Conservation (phyloP, 768 basidiomycete genomes). For the Mrakia blollopis region DNA sequence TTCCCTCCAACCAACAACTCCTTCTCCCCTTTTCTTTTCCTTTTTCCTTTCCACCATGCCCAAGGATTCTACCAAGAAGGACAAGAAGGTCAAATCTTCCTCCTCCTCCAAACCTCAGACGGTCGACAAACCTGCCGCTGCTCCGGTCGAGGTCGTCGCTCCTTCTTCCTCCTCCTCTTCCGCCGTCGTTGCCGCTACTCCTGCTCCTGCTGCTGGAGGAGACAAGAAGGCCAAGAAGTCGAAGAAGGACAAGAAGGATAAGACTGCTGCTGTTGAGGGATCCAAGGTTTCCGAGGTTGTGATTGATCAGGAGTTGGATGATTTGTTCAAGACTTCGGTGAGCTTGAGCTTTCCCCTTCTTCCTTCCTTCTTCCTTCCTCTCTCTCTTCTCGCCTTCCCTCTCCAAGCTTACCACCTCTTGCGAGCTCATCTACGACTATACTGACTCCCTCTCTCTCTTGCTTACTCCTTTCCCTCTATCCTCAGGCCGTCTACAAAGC, state of each 20-base stretch:
- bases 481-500: conserved; percentile 4
- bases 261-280: background rate
- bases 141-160: no score
- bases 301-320: conserved; percentile 27
- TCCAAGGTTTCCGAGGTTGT: background rate
- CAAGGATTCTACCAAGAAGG: conserved; percentile 23
- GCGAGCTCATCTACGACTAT: background rate
- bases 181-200: conserved; percentile 5
- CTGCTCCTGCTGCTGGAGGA: background rate
- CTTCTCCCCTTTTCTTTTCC: background rate
- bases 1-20: background rate
- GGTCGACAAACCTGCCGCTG: no score
- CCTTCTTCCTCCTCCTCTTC: background rate
- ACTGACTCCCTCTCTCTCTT: background rate
- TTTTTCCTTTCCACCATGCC: conserved; percentile 11
- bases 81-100: conserved; percentile 2
- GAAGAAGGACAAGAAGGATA: conserved; percentile 18
- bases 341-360: background rate
- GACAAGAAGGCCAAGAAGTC: conserved; percentile 29
- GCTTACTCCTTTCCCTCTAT: background rate
- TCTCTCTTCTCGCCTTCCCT: background rate
- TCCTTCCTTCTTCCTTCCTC: background rate
- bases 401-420: background rate
- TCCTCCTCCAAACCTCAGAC: conserved; percentile 11
- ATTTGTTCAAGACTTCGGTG: conserved; percentile 32